Percentiles rank a stretch among this genome's conserved stretches.
Conservation (phyloP, 2,329 filamentous ascomycete genomes). For the Eutypa lata region DNA sequence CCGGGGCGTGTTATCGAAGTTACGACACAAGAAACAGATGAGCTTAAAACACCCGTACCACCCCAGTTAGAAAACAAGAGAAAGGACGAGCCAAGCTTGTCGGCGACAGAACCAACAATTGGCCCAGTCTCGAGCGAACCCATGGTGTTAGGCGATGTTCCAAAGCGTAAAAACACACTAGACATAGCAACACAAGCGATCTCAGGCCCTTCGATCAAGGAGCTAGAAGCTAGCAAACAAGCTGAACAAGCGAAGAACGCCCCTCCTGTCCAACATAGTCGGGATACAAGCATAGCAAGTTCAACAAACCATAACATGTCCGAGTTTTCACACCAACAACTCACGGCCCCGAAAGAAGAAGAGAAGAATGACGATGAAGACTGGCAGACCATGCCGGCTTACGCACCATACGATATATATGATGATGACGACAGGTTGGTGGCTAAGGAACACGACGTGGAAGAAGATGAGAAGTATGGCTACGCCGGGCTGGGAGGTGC, state of each 20-base stretch:
- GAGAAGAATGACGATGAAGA: constrained; percentile 56
- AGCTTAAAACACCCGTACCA: constrained; percentile 21
- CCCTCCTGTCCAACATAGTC: constrained; percentile 28
- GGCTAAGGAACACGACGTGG: constrained; percentile 72
- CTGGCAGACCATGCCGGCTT: constrained; percentile 94
- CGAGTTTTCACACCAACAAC: constrained; percentile 87
- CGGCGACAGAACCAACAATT: constrained; percentile 6
- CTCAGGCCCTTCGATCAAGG: constrained; percentile 27
- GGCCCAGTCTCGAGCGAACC: constrained; percentile 6
- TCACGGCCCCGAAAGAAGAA: constrained; percentile 56
- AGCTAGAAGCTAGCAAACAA: constrained; percentile 26
- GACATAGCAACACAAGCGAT: constrained; percentile 23
- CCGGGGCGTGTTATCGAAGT: constrained; percentile 9
- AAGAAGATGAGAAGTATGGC: constrained; percentile 63
- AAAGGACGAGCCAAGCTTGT: constrained; percentile 1
- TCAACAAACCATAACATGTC: constrained; percentile 49
- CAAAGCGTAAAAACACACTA: constrained; percentile 14
- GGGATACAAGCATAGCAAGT: constrained; percentile 39
- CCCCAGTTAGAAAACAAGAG: constrained; percentile 11
- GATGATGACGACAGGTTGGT: constrained; percentile 88
- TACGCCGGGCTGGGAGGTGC: constrained; percentile 82
- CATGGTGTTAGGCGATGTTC: constrained; percentile 3
- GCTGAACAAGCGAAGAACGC: constrained; percentile 19
- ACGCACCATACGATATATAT: constrained; percentile 91
- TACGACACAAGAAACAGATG: constrained; percentile 13